Evolutionary conservation across 768 basidiomycete genomes (phyloP), one percentile per base, ranked within the genome.

Genomic region (Podaxis sp.): DNA sequence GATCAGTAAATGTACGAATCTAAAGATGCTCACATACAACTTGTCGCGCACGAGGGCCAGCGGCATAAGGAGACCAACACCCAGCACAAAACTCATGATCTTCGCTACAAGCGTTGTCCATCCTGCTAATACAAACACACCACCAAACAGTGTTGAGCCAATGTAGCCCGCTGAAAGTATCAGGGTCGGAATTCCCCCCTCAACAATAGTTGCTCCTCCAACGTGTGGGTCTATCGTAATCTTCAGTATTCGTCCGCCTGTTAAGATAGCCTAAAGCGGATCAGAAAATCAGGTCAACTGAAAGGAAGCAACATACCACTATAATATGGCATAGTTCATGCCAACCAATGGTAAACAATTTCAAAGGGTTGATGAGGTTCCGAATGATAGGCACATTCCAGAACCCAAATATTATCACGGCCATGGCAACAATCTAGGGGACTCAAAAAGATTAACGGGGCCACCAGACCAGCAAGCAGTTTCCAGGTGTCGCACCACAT

Each of bases 31-130:
- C 21, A 79, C 90, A 70, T 69, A 95, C 93, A 96, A 67, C 79
- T 95, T 95, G 70, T 95, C 92, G 61, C 93, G 82, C 38, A 95
- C 93, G 28, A 95, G 86, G 13, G 87, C 84, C 50, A 96, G 78
- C 0, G 95, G 95, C 32, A 89, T 82, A n/a, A 96, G 73, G 27
- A 98, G 76, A 14, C 93, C 95, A 36, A 97, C 80, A 36, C 86
- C 95, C 54, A 96, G 81, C 55, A 95, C 87, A 67, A 95, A 94
- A 74, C 93, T 95, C 72, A 94, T 84, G 61, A 97, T 85, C 73
- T 98, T 98, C 36, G 94, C 89, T 11, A 93, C 90, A 16, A 96
- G 84, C 2, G 90, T 94, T 70, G 94, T 89, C 78, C 91, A 95
- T 16, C 91, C 91, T 40, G 87, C 90, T 27, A 94, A 77, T 23